Evolutionary conservation across 1,284 basidiomycete genomes (phyloP), one percentile per base, ranked within the genome.

Genomic region (Cerioporus squamosus): DNA sequence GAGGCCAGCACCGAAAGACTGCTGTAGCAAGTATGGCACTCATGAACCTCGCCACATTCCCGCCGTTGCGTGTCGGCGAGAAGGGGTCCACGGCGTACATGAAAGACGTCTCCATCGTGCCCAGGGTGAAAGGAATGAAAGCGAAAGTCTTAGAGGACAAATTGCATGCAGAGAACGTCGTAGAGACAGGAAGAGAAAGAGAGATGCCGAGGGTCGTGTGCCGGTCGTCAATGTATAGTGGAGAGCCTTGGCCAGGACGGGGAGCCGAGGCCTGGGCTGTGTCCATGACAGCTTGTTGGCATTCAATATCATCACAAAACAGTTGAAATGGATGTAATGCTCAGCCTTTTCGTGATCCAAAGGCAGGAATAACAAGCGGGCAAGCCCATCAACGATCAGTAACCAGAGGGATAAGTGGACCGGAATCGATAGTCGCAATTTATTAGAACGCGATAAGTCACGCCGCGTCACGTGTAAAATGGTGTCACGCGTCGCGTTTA

Each of bases 1-100:
- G 79, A 62, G 87, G 85, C 86, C 86, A 88, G 71, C 86, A 88
- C 57, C 86, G 75, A 68, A 87, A 85, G 47, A 88, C 66, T 0
- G 86, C 82, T 0, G 86, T 88, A 2, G 86, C 85, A 5, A 88
- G 74, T 15, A 86, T 29, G 1, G 83, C 81, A 66, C 81, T 73
- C 44, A 80, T 48, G 59, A 85, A 77, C n/a, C 61, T 60, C 10
- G 53, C 51, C 31, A 63, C 52, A n/a, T 50, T 50, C 15, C 57
- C 58, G 24, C 58, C 51, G 17, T 31, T 50, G 10, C 47, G 54
- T 1, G n/a, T 45, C 15, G 61, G 59, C 42, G 61, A 23, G 60
- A 68, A 68, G 38, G 66, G 66, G 55, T 68, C 66, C 46, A 62
- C 63, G 12, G 63, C 51, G 55, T 66, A 64, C 66, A 64, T 62